These are phyloP conservation scores for Sarocladiaceae sp. DNA, from an alignment of 2,329 filamentous ascomycete species.

Conservation along the genomic window DNA sequence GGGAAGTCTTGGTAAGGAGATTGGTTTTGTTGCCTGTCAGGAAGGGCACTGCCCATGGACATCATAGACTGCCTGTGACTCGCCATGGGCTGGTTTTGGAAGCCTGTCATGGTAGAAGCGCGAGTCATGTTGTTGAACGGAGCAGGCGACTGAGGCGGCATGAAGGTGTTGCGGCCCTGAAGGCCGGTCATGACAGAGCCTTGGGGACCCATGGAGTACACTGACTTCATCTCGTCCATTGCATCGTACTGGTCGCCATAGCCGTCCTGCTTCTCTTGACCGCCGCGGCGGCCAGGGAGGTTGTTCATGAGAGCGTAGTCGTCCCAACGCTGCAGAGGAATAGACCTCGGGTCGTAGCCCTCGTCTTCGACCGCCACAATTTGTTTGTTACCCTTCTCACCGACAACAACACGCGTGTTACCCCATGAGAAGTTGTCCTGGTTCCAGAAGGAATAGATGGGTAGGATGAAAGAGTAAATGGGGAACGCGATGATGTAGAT, in stretches of 20 bases:
- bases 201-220: constrained; percentile 86
- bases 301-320: constrained; percentile 85
- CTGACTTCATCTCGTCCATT: constrained; percentile 95
- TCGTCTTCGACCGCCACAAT: constrained; percentile 82
- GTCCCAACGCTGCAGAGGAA: constrained; percentile 94
- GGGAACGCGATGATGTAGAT: constrained; percentile 96
- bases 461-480: constrained; percentile 84
- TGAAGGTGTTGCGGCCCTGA: constrained; percentile 64
- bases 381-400: constrained; percentile 85
- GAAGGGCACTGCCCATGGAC: constrained; percentile 49
- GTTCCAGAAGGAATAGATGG: constrained; percentile 98
- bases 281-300: constrained; percentile 82
- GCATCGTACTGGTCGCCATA: constrained; percentile 68
- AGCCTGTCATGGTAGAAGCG: constrained; percentile 38
- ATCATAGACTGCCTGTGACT: constrained; percentile 65
- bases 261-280: constrained; percentile 55
- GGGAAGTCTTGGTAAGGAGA: constrained; percentile 54
- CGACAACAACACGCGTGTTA: constrained; percentile 95
- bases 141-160: constrained; percentile 77
- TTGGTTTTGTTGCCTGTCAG: constrained; percentile 41
- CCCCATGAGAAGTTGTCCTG: constrained; percentile 99
- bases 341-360: constrained; percentile 82
- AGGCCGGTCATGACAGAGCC: constrained; percentile 86
- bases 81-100: constrained; percentile 43
- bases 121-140: constrained; percentile 50